Percentiles rank a stretch among this genome's conserved stretches.
phyloP scores from a whole-genome alignment of 331 rosid genomes.

The Pyracantha coccinea region DNA sequence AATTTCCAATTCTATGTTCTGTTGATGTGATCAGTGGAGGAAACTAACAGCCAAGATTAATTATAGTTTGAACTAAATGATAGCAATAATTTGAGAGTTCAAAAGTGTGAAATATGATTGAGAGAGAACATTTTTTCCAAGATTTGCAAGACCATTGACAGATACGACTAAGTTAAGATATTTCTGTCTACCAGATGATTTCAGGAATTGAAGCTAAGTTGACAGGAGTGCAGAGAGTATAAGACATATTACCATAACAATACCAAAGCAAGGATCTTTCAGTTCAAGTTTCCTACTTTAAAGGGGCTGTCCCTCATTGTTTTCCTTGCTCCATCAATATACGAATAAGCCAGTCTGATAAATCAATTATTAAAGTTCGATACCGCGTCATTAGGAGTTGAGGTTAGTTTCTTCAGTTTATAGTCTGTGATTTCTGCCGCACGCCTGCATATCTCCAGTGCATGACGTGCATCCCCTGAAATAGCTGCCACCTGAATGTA shows the following conservation, averaged over 20 bases:
- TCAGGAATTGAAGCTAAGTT: background rate
- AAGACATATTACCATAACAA: background rate
- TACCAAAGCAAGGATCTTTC: background rate
- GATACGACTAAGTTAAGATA: background rate
- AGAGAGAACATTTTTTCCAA: background rate
- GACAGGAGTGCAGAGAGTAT: background rate
- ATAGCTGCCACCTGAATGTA: conserved; percentile 82
- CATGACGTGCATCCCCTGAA: conserved; percentile 97
- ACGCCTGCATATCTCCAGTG: conserved; percentile 87
- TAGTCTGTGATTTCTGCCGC: conserved; percentile 93
- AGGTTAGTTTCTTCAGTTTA: conserved; percentile 36
- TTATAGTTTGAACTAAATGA: background rate
- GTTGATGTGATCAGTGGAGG: background rate
- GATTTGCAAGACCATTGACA: background rate
- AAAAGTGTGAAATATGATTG: background rate
- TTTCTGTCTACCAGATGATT: background rate
- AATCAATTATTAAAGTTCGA: background rate
- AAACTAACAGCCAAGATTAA: background rate
- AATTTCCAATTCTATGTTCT: background rate
- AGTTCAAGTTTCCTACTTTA: background rate
- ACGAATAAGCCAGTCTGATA: background rate
- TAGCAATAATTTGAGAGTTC: background rate
- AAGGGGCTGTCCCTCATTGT: background rate
- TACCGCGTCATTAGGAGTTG: conserved; percentile 49
- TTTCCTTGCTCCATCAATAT: background rate